phyloP scores from a whole-genome alignment of 352 stramenopile genomes.

The Phytopythium helicoides region DNA sequence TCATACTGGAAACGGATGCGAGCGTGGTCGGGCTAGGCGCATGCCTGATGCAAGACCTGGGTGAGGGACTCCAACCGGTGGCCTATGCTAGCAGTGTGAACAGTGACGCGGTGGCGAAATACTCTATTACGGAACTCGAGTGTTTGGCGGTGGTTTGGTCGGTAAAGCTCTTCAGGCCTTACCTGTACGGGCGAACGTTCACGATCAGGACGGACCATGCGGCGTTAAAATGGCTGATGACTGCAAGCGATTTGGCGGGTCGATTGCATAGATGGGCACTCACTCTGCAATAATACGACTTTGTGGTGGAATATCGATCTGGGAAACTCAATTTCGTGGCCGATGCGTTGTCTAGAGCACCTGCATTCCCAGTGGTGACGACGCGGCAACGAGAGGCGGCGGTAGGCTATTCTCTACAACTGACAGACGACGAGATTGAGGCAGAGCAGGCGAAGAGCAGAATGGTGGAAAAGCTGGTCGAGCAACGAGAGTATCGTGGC shows the following conservation, averaged over 20 bases:
- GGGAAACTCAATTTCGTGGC: constrained; percentile 11
- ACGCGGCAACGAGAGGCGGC: background rate
- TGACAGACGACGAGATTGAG: constrained; percentile 1
- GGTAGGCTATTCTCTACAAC: background rate
- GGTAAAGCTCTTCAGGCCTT: constrained; percentile 17
- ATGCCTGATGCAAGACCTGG: constrained; percentile 20
- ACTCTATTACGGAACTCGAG: constrained; percentile 22
- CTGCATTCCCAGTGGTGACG: too few species aligned
- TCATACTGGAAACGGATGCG: constrained; percentile 22
- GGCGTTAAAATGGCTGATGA: constrained; percentile 19
- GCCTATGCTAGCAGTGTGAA: constrained; percentile 22
- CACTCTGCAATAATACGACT: constrained; percentile 18
- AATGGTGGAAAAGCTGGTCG: background rate
- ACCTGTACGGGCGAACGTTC: constrained; percentile 17
- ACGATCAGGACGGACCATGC: constrained; percentile 19
- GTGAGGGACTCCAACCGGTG: constrained; percentile 5
- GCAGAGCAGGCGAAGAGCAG: constrained; percentile 3
- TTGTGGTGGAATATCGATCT: constrained; percentile 11
- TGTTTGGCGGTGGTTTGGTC: constrained; percentile 22
- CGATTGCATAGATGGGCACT: constrained; percentile 16
- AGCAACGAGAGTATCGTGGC: background rate
- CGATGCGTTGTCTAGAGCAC: constrained; percentile 18
- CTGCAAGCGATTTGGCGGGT: constrained; percentile 3
- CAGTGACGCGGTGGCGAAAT: constrained; percentile 11
- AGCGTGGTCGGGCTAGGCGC: constrained; percentile 14